Conservation (phyloP, 179 eudicot species). For the Patellifolia procumbens region DNA sequence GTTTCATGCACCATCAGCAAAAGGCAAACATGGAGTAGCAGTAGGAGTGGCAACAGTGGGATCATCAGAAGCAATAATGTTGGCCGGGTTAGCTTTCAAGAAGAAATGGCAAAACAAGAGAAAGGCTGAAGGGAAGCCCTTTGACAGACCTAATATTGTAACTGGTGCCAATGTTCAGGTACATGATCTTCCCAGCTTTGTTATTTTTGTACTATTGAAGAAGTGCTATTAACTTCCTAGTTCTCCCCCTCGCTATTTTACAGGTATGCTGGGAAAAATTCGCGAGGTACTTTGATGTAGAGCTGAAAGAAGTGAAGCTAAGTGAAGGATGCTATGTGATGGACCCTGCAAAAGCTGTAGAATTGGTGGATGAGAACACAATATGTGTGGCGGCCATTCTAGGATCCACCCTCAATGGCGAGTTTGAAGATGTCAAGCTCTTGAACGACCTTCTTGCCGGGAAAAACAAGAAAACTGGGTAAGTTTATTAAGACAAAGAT, state of each 20-base stretch:
- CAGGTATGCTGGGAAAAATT: slow-evolving; percentile 69
- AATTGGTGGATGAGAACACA: slow-evolving; percentile 61
- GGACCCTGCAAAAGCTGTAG: slow-evolving; percentile 60
- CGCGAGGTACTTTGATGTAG: slow-evolving; percentile 64
- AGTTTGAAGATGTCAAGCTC: slow-evolving; percentile 61
- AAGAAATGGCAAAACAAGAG: slow-evolving; percentile 60
- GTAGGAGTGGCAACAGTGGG: slow-evolving; percentile 68
- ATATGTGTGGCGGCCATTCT: slow-evolving; percentile 69
- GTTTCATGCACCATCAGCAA: slow-evolving; percentile 55
- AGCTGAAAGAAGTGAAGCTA: slow-evolving; percentile 61
- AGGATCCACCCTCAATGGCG: slow-evolving; percentile 67
- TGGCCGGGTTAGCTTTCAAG: slow-evolving; percentile 69
- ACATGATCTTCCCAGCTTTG: neutral
- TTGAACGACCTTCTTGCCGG: slow-evolving; percentile 46
- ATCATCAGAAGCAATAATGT: slow-evolving; percentile 71
- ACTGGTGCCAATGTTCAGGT: slow-evolving; percentile 72
- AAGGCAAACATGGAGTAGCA: slow-evolving; percentile 37
- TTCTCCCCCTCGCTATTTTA: neutral
- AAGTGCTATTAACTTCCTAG: neutral
- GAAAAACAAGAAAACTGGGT: slow-evolving; percentile 65
- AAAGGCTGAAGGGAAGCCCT: slow-evolving; percentile 47
- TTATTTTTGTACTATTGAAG: neutral
- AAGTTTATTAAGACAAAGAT: neutral
- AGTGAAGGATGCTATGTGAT: slow-evolving; percentile 55
- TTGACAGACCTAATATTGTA: slow-evolving; percentile 57